Evolutionary conservation across 768 basidiomycete species (phyloP).

Genomic region (Rhizopogon salebrosus): DNA sequence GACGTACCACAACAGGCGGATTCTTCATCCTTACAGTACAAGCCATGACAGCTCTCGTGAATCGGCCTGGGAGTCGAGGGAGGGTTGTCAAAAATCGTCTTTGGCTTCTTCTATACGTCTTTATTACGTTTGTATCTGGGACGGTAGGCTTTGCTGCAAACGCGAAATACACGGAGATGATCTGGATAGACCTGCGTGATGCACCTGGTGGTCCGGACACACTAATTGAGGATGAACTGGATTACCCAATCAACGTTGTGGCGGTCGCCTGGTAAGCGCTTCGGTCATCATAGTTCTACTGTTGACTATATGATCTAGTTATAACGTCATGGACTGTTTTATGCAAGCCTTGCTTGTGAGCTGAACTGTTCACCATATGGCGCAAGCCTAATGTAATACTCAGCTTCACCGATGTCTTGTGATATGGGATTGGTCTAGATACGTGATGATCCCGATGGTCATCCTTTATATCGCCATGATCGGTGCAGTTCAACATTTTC

Average conservation of each 20-base stretch:
- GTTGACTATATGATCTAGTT: not conserved
- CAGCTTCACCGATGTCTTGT: constrained; percentile 10
- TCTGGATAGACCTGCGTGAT: constrained; percentile 18
- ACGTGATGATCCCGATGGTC: constrained; percentile 13
- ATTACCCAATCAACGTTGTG: not conserved
- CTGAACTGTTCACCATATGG: not conserved
- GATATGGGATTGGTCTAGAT: constrained; percentile 13
- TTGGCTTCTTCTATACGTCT: not conserved
- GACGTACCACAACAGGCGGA: constrained; percentile 10
- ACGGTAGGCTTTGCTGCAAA: constrained; percentile 12
- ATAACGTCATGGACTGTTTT: not conserved
- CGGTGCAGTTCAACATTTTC: constrained; percentile 4
- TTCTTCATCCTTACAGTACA: not conserved
- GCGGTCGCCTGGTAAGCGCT: not conserved
- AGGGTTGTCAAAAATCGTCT: not conserved
- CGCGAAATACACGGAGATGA: constrained; percentile 17
- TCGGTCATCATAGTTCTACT: not conserved
- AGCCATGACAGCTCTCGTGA: not conserved
- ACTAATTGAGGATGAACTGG: not conserved
- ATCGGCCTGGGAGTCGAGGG: not conserved
- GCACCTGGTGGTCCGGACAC: not conserved
- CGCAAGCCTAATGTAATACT: not conserved
- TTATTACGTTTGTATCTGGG: constrained; percentile 10
- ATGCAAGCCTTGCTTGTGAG: not conserved
- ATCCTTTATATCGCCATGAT: constrained; percentile 9